These are phyloP conservation scores for Bolboschoenoplectus hybrid DNA, from an alignment of 202 grass and related monocot genomes.

Conservation along the genomic window DNA sequence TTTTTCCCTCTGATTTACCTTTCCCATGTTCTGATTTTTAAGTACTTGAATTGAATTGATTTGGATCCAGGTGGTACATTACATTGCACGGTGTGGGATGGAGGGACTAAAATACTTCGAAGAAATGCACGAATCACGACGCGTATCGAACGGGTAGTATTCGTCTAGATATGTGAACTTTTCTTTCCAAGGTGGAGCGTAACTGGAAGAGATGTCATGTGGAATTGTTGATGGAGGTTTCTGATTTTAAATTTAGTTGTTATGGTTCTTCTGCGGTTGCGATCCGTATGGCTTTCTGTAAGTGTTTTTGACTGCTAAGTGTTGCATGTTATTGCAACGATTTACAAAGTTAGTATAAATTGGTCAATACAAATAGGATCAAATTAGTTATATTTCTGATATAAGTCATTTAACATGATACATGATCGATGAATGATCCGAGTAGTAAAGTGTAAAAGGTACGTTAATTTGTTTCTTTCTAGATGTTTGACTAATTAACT, in stretches of 20 bases:
- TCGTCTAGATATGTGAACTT: neutral
- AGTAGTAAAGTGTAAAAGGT: no score
- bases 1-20: neutral
- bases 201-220: no score
- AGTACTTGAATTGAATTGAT: neutral
- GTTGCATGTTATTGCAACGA: no score
- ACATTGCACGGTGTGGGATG: neutral
- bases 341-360: no score
- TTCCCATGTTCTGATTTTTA: constrained; percentile 13
- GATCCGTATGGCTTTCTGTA: neutral
- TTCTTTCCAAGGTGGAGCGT: neutral
- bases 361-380: no score
- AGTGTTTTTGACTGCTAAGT: neutral
- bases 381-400: no score
- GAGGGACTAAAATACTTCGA: neutral
- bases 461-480: no score
- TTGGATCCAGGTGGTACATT: constrained; percentile 3
- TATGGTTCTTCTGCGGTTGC: neutral
- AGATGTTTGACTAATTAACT: no score
- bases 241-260: neutral
- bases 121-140: neutral
- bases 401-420: no score
- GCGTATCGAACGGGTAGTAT: neutral
- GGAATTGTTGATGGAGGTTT: neutral
- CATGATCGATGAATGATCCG: no score